phyloP scores from a whole-genome alignment of 352 stramenopile genomes.

The Phytophthora tentaculata region DNA sequence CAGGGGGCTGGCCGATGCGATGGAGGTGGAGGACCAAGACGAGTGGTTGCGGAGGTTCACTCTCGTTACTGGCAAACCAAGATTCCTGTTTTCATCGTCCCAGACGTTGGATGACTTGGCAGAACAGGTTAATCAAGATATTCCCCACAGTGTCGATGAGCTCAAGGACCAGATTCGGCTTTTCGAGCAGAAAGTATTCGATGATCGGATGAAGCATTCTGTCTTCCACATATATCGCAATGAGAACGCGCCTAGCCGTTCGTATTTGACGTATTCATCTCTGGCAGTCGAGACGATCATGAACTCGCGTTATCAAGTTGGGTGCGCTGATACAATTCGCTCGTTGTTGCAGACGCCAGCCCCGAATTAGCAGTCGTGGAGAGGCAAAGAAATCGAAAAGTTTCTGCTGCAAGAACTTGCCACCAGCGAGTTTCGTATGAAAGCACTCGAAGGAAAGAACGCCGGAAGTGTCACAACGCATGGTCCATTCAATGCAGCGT shows the following conservation, averaged over 20 bases:
- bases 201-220: conserved; percentile 14
- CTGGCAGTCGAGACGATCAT: conserved; percentile 19
- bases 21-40: too few relatives aligned
- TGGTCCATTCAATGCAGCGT: conserved; percentile 5
- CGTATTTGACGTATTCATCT: conserved; percentile 19
- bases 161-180: conserved; percentile 8
- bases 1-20: background rate
- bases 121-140: too few relatives aligned
- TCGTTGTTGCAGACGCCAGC: conserved; percentile 7
- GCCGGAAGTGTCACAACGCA: background rate
- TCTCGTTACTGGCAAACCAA: too few relatives aligned
- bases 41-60: too few relatives aligned
- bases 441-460: background rate
- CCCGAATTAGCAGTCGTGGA: conserved; percentile 5
- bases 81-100: too few relatives aligned
- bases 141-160: background rate
- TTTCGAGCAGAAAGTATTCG: conserved; percentile 12
- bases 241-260: background rate
- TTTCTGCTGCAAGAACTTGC: conserved; percentile 13
- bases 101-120: too few relatives aligned
- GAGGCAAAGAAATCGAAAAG: conserved; percentile 11
- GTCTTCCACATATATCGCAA: background rate
- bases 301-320: conserved; percentile 3
- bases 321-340: conserved; percentile 2
- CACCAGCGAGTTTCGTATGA: conserved; percentile 16